phyloP scores from a whole-genome alignment of 441 rosid species.

The Populus hybrid region DNA sequence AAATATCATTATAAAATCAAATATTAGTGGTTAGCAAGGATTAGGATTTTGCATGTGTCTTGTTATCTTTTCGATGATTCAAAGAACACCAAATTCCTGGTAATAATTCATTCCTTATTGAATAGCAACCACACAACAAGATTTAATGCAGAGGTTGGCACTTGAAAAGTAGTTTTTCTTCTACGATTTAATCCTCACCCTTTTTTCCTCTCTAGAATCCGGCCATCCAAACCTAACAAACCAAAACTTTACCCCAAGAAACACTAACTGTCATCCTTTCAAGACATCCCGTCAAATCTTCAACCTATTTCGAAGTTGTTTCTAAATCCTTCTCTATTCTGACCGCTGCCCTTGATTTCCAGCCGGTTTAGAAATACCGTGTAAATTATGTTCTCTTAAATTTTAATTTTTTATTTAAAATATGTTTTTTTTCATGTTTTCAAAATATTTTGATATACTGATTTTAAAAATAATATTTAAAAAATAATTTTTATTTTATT shows the following conservation, averaged over 20 bases:
- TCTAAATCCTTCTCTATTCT: slow-evolving; percentile 23
- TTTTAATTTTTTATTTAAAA: too few species aligned
- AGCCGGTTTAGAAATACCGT: too few species aligned
- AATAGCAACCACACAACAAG: background rate
- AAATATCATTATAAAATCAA: background rate
- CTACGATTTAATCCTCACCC: background rate
- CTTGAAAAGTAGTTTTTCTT: background rate
- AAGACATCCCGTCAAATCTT: slow-evolving; percentile 26
- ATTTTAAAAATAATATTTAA: too few species aligned
- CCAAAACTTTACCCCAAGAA: background rate
- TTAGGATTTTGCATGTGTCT: background rate
- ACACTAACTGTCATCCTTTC: slow-evolving; percentile 20
- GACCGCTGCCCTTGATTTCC: background rate
- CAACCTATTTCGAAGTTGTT: slow-evolving; percentile 27
- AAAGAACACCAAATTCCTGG: background rate
- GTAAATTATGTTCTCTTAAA: too few species aligned
- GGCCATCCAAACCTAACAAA: background rate
- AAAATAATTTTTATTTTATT: too few species aligned
- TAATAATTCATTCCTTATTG: too few species aligned
- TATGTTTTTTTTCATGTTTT: too few species aligned
- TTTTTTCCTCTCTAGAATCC: background rate
- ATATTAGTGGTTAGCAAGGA: background rate
- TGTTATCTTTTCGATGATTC: background rate
- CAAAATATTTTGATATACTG: accelerated
- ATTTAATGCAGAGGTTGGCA: background rate